Evolutionary conservation across 176 grass and related monocot genomes (phyloP).

Genomic region (Tuctoria greenei): DNA sequence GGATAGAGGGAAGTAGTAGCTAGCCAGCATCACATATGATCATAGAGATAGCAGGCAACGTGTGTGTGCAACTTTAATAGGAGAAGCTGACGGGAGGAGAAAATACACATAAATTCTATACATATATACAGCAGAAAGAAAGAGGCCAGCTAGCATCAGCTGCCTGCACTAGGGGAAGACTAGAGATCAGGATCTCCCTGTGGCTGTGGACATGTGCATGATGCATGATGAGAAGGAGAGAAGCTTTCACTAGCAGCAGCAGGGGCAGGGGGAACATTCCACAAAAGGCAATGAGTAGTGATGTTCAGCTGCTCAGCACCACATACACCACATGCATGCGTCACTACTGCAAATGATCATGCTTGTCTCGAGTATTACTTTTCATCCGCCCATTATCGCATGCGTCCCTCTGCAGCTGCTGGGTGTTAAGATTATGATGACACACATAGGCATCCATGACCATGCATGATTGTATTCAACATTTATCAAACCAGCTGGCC

Average conservation of each 20-base stretch:
- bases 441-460: neutral
- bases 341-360: slow-evolving; percentile 54
- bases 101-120: neutral
- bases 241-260: slow-evolving; percentile 27
- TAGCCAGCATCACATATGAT: slow-evolving; percentile 15
- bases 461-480: neutral
- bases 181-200: neutral
- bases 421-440: slow-evolving; percentile 10
- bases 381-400: slow-evolving; percentile 48
- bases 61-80: neutral
- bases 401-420: slow-evolving; percentile 12
- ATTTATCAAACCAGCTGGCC: neutral
- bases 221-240: slow-evolving; percentile 31
- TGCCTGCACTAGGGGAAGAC: neutral
- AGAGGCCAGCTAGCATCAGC: neutral
- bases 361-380: slow-evolving; percentile 36
- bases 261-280: slow-evolving; percentile 47
- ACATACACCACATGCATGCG: slow-evolving; percentile 30
- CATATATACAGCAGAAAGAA: neutral
- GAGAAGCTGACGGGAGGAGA: neutral
- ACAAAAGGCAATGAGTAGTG: slow-evolving; percentile 52
- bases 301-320: slow-evolving; percentile 16
- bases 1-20: too few species aligned
- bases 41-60: neutral
- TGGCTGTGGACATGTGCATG: slow-evolving; percentile 30